A percentile compares a stretch with the other conserved stretches of the same genome.
Conservation (phyloP, 495 filamentous ascomycete genomes). For the Aspergillus avenaceus region DNA sequence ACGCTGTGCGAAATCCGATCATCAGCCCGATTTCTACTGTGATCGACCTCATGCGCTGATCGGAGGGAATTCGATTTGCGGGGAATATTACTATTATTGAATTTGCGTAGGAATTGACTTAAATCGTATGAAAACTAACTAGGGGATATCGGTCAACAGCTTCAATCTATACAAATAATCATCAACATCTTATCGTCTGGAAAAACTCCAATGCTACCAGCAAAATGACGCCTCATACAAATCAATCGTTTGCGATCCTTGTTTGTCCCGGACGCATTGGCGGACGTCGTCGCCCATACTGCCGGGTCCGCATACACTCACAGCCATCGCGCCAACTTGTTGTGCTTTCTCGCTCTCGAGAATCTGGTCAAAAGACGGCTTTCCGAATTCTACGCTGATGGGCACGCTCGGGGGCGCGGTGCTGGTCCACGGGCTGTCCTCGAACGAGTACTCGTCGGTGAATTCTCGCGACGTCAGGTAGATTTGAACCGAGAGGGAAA, state of each 20-base stretch:
- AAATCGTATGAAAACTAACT: too few species aligned
- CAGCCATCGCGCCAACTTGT: conserved; percentile 42
- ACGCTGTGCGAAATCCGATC: not conserved
- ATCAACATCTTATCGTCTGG: not conserved
- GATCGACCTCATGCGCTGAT: too few species aligned
- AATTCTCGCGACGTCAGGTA: conserved; percentile 27
- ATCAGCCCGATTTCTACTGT: too few species aligned
- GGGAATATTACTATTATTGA: too few species aligned
- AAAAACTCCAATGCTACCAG: conserved; percentile 26
- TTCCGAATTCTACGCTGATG: conserved; percentile 27
- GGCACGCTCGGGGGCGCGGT: conserved; percentile 25
- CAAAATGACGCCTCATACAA: conserved; percentile 43
- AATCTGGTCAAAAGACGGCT: conserved; percentile 30
- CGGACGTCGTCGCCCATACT: conserved; percentile 42
- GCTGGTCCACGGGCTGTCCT: conserved; percentile 30
- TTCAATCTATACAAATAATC: too few species aligned
- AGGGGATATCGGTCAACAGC: too few species aligned
- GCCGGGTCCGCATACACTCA: conserved; percentile 44
- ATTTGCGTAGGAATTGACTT: too few species aligned
- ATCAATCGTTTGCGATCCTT: conserved; percentile 34
- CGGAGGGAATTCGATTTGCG: too few species aligned
- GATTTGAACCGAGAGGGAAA: conserved; percentile 34
- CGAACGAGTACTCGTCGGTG: conserved; percentile 24
- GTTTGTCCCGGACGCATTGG: conserved; percentile 30
- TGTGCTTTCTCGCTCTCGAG: conserved; percentile 31